Conservation (phyloP, 805 yeast genomes). For the Zygotorulaspora danielsina region DNA sequence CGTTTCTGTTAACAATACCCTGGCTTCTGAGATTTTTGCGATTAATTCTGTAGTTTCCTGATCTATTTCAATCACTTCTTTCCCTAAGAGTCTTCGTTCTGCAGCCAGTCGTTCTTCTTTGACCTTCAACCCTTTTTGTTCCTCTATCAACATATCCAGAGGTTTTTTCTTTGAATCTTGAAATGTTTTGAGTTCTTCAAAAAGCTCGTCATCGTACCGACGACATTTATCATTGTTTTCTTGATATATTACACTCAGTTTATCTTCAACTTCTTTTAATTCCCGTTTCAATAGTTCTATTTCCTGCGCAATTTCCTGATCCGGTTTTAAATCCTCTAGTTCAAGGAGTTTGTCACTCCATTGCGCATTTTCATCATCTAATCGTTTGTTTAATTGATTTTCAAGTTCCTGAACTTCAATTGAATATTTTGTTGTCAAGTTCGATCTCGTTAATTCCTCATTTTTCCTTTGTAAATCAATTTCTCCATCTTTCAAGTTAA, state of each 20-base stretch:
- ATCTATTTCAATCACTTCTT: constrained; percentile 22
- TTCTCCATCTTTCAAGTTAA: constrained; percentile 21
- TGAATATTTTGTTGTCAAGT: constrained; percentile 22
- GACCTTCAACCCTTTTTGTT: constrained; percentile 16
- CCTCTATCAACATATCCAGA: constrained; percentile 20
- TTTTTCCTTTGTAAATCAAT: constrained; percentile 16
- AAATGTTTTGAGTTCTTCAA: constrained; percentile 24
- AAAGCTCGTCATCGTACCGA: constrained; percentile 13
- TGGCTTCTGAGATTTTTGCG: constrained; percentile 14
- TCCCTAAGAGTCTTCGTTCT: constrained; percentile 19
- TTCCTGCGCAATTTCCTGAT: constrained; percentile 30
- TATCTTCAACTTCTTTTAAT: constrained; percentile 18
- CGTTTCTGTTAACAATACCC: constrained; percentile 2
- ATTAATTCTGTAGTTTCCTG: constrained; percentile 13
- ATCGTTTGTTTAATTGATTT: constrained; percentile 20
- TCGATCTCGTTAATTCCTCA: constrained; percentile 21
- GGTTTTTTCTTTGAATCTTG: constrained; percentile 23
- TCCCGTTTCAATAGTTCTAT: constrained; percentile 28
- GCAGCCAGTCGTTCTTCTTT: constrained; percentile 12
- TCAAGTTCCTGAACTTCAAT: constrained; percentile 25
- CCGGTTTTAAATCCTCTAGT: constrained; percentile 30
- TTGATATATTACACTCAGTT: constrained; percentile 12
- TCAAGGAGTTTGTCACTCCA: constrained; percentile 25
- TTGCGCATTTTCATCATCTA: constrained; percentile 15
- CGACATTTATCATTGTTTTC: constrained; percentile 15